Base-by-base conservation (phyloP, 768 basidiomycete species). In the Macrocybe gigantea region DNA sequence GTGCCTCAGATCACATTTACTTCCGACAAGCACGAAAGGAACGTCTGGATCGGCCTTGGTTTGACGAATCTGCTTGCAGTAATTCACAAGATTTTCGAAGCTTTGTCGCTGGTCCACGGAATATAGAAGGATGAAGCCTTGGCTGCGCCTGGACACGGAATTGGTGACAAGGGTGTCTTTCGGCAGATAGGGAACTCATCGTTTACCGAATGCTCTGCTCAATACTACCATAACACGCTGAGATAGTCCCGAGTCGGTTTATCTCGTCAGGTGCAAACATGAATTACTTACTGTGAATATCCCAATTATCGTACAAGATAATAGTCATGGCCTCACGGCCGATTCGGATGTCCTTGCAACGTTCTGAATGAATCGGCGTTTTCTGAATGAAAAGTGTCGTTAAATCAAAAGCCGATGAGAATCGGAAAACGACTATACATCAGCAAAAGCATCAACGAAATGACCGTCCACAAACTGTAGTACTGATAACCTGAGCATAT, bases 21-120 rank as follows among this genome's bases (percentile, higher is more conserved):
- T 63, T n/a, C 61, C 62, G 3, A 64, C 57, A 12, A 65, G 56
- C 10, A 62, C 53, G 22, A 59, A 51, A 7, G 55, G 45, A 8
- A 51, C 45, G 13, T 51, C 52, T 3, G 55, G 49, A 14, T 60
- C 54, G 15, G 45, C 39, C 39, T 54, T 55, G 5, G 49, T 43
- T 41, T 53, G 54, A 29, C 54, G 60, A n/a, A 63, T 50, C 49
- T 56, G 56, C 38, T 59, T 50, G 43, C 54, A 60, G 9, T 58
- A 55, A 29, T 53, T 52, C 14, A 58, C 55, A n/a, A 61, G 41
- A 14, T 60, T 54, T 34, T 65, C 54, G 38, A 62, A 64, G 6
- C 55, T 60, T 13, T 51, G 41, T 30, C 61, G 50, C n/a, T 55
- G 56, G 35, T 50, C 52, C 15, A 53, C 49, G 13, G 62, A 58